Conservation (phyloP, 257 asterid species). For the Anisodus tanguticus region DNA sequence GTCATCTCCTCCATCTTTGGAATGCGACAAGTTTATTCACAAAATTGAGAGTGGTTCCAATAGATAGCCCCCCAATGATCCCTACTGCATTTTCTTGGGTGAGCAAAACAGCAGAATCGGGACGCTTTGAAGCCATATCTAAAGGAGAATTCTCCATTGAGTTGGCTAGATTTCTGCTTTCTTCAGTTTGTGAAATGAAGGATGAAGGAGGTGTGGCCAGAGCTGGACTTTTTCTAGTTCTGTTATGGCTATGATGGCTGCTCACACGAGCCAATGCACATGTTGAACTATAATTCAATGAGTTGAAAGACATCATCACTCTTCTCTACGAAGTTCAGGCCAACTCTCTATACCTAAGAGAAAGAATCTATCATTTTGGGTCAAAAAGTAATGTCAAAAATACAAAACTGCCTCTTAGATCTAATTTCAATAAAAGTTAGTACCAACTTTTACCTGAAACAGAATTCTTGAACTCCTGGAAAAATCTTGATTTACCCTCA, state of each 20-base stretch:
- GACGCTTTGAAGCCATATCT: constrained; percentile 10
- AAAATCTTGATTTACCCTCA: not conserved
- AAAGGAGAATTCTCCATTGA: constrained; percentile 29
- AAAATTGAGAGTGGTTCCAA: constrained; percentile 43
- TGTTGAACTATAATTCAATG: constrained; percentile 48
- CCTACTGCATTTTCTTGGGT: constrained; percentile 47
- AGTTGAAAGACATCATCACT: constrained; percentile 52
- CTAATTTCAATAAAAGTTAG: constrained; percentile 17
- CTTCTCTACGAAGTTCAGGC: constrained; percentile 38
- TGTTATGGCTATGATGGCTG: constrained; percentile 46
- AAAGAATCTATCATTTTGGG: too few species aligned
- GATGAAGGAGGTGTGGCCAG: constrained; percentile 43
- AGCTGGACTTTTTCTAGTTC: constrained; percentile 47
- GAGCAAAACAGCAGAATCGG: constrained; percentile 31
- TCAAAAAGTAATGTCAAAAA: too few species aligned
- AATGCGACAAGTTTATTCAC: constrained; percentile 44
- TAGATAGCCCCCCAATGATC: constrained; percentile 50
- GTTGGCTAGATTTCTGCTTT: constrained; percentile 37
- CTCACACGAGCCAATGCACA: constrained; percentile 41
- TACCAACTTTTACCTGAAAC: constrained; percentile 13
- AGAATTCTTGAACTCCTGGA: constrained; percentile 10
- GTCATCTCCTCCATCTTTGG: constrained; percentile 36
- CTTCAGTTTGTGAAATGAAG: constrained; percentile 39
- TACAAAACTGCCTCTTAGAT: not conserved
- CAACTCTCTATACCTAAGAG: too few species aligned